These are phyloP conservation scores for Aspergillus texensis DNA, from an alignment of 2,329 filamentous ascomycete species.

Conservation along the genomic window DNA sequence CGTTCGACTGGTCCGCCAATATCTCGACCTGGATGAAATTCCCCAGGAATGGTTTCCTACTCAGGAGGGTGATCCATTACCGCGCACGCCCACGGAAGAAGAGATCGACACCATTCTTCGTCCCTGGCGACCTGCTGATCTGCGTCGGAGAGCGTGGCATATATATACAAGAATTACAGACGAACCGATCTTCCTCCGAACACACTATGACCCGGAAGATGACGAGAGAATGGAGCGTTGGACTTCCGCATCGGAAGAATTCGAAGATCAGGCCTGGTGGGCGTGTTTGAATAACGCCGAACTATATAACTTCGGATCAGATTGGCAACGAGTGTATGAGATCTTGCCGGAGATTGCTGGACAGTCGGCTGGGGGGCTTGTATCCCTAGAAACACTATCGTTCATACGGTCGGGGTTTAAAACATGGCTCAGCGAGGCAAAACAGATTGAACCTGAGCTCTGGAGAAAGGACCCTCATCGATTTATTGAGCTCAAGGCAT, in stretches of 20 bases:
- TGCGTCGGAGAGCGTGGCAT: conserved; percentile 11
- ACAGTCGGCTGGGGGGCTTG: not conserved
- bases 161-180: not conserved
- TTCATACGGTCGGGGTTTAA: not conserved
- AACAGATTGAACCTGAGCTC: conserved; percentile 1
- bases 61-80: not conserved
- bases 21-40: conserved; percentile 12
- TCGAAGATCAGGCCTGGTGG: conserved; percentile 9
- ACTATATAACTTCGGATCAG: conserved; percentile 11
- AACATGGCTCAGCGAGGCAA: not conserved
- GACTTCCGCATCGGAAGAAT: conserved; percentile 6
- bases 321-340: conserved; percentile 12
- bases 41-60: conserved; percentile 9
- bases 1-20: conserved; percentile 9
- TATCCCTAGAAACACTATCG: not conserved
- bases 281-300: conserved; percentile 7
- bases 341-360: conserved; percentile 12
- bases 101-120: conserved; percentile 12
- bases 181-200: conserved; percentile 11
- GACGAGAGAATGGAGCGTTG: conserved; percentile 8
- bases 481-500: conserved; percentile 5
- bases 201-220: conserved; percentile 12
- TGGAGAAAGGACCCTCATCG: conserved; percentile 1
- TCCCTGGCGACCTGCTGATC: conserved; percentile 9
- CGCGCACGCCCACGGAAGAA: conserved; percentile 12